Evolutionary conservation across 1,284 basidiomycete genomes (phyloP).

Genomic region (Stereum hirsutum): DNA sequence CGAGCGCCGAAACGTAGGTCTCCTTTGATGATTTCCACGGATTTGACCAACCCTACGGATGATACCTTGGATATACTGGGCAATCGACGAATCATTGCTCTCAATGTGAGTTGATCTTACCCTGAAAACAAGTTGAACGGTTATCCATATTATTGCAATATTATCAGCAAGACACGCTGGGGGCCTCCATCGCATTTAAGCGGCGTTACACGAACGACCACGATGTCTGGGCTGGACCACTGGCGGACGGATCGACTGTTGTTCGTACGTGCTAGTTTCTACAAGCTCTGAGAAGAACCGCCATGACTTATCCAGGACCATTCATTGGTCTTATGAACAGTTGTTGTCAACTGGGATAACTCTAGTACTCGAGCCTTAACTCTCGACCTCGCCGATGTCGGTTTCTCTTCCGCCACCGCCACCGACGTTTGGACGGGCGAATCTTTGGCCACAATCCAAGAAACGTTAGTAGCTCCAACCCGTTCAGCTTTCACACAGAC

Average conservation of each 20-base stretch:
- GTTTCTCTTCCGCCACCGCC: not conserved
- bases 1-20: conserved; percentile 21
- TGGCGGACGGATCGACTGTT: conserved; percentile 39
- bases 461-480: not conserved
- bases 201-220: conserved; percentile 39
- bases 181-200: conserved; percentile 35
- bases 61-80: conserved; percentile 28
- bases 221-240: conserved; percentile 40
- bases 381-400: not conserved
- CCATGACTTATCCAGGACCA: no score
- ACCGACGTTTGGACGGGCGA: not conserved
- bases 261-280: conserved; percentile 27
- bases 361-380: not conserved
- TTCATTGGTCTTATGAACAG: not conserved
- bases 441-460: not conserved
- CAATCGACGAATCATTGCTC: conserved; percentile 9
- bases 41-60: conserved; percentile 25
- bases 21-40: conserved; percentile 35
- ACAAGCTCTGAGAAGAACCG: no score
- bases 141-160: no score
- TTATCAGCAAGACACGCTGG: conserved; percentile 39
- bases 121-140: no score
- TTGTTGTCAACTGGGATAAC: not conserved
- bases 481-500: not conserved
- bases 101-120: not conserved